Conservation (phyloP, 768 basidiomycete genomes). For the Collybia mongolica region DNA sequence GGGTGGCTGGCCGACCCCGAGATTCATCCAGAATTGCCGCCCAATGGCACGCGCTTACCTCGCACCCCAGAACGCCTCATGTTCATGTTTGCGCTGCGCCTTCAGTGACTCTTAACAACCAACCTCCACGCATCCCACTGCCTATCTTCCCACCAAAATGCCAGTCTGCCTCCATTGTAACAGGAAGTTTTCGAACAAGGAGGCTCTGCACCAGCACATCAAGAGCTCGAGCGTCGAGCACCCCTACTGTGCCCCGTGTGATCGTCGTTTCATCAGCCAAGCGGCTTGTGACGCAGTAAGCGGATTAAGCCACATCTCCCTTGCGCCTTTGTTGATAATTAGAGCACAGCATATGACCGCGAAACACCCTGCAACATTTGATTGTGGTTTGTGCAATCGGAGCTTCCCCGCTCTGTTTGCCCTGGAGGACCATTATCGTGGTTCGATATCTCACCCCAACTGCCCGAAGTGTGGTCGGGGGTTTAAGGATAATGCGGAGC, state of each 20-base stretch:
- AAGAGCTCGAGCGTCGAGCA: slow-evolving; percentile 32
- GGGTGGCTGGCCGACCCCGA: neutral
- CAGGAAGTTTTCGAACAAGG: slow-evolving; percentile 30
- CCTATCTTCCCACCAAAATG: slow-evolving; percentile 17
- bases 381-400: slow-evolving; percentile 32
- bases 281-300: slow-evolving; percentile 36
- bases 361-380: slow-evolving; percentile 43
- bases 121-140: slow-evolving; percentile 1
- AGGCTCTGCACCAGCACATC: slow-evolving; percentile 37
- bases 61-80: slow-evolving; percentile 9
- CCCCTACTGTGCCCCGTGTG: slow-evolving; percentile 33
- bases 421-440: slow-evolving; percentile 46
- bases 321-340: slow-evolving; percentile 1
- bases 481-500: slow-evolving; percentile 30
- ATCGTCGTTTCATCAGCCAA: slow-evolving; percentile 32
- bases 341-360: slow-evolving; percentile 34
- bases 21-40: slow-evolving; percentile 1
- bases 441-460: slow-evolving; percentile 43
- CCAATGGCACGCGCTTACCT: slow-evolving; percentile 10
- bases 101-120: slow-evolving; percentile 7
- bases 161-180: slow-evolving; percentile 36
- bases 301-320: slow-evolving; percentile 5
- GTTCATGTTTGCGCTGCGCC: slow-evolving; percentile 9
- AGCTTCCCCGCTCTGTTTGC: slow-evolving; percentile 32
- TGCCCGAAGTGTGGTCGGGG: slow-evolving; percentile 43